Percentiles rank a stretch among this genome's conserved stretches.
These are phyloP conservation scores for Rhynchospora tenuis DNA, from an alignment of 176 grass and related monocot genomes.

Conservation along the genomic window DNA sequence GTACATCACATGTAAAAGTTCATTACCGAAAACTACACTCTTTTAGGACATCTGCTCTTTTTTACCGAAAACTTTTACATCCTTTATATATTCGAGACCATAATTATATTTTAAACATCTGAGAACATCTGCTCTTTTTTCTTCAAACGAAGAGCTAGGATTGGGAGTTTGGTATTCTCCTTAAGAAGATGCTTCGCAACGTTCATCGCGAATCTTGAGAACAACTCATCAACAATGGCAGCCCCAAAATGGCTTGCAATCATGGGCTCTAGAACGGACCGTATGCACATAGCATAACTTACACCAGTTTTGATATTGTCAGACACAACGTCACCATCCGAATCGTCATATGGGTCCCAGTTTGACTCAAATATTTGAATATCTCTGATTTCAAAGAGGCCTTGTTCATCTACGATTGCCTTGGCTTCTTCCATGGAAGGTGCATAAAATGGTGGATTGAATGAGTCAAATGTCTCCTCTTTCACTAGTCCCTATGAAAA, in stretches of 20 bases:
- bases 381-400: conserved; percentile 37
- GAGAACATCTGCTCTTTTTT: neutral
- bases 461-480: conserved; percentile 40
- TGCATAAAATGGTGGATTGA: conserved; percentile 55
- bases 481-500: conserved; percentile 45
- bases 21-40: too few species aligned
- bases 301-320: conserved; percentile 13
- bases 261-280: neutral
- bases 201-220: conserved; percentile 24
- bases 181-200: conserved; percentile 32
- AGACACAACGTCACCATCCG: neutral
- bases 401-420: conserved; percentile 15
- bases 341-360: conserved; percentile 4
- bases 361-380: conserved; percentile 38
- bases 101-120: too few species aligned
- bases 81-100: too few species aligned
- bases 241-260: conserved; percentile 27
- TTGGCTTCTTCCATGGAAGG: conserved; percentile 52
- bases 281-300: neutral
- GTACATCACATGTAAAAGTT: too few species aligned
- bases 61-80: too few species aligned
- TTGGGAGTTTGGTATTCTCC: conserved; percentile 30
- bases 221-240: conserved; percentile 36
- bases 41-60: too few species aligned
- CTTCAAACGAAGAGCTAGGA: conserved; percentile 36